These are phyloP conservation scores for Aspergillus calidoustus DNA, from an alignment of 2,329 filamentous ascomycete genomes.

Conservation along the genomic window DNA sequence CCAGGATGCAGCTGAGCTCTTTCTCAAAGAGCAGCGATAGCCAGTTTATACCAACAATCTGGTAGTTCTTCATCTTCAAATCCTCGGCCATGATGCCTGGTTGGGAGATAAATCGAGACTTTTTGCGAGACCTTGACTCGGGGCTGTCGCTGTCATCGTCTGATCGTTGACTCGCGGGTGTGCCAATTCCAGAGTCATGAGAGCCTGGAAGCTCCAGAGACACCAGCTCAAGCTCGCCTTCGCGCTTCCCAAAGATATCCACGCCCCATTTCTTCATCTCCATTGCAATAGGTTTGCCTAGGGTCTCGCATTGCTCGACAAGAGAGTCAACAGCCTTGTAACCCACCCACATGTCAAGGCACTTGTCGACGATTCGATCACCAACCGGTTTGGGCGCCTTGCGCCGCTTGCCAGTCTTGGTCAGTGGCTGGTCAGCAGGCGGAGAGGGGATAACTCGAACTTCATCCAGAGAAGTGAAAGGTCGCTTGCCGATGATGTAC, in stretches of 20 bases:
- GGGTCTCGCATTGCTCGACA: conserved; percentile 73
- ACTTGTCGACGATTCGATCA: conserved; percentile 69
- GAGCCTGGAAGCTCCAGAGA: conserved; percentile 53
- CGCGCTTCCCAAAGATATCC: conserved; percentile 65
- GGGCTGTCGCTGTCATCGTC: conserved; percentile 55
- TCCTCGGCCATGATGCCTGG: conserved; percentile 77
- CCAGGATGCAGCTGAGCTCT: conserved; percentile 83
- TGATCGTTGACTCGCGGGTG: conserved; percentile 54
- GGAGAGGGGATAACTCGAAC: conserved; percentile 67
- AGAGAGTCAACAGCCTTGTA: conserved; percentile 84
- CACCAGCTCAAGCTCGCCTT: conserved; percentile 65
- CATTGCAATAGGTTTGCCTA: conserved; percentile 69
- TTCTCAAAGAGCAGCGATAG: conserved; percentile 80
- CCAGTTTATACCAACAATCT: conserved; percentile 95
- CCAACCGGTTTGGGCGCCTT: conserved; percentile 62
- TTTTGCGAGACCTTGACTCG: conserved; percentile 36
- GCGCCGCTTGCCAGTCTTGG: conserved; percentile 57
- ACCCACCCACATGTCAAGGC: conserved; percentile 73
- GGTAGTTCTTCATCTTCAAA: conserved; percentile 86
- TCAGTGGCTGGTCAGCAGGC: conserved; percentile 41
- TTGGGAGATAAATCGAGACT: conserved; percentile 62
- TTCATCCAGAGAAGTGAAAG: conserved; percentile 69
- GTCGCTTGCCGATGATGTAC: conserved; percentile 72
- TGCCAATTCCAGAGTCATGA: conserved; percentile 71
- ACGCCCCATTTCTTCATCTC: conserved; percentile 72